These are phyloP conservation scores for Fusarium caatingaense DNA, from an alignment of 2,329 filamentous ascomycete species.

Conservation along the genomic window DNA sequence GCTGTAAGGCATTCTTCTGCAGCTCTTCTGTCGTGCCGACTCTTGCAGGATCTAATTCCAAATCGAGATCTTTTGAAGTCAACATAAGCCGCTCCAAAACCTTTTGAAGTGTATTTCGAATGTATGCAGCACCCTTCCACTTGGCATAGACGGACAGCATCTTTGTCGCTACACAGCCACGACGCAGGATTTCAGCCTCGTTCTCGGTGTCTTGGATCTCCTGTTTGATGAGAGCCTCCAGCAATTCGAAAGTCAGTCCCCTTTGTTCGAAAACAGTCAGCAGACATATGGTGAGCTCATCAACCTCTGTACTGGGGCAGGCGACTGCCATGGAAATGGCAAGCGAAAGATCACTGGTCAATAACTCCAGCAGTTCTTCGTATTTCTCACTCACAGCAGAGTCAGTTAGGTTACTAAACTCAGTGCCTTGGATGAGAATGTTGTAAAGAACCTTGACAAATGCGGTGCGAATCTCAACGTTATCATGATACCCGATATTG, in stretches of 20 bases:
- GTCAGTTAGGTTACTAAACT: slow-evolving; percentile 76
- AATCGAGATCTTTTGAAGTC: slow-evolving; percentile 73
- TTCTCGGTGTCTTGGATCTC: slow-evolving; percentile 78
- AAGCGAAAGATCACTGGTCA: slow-evolving; percentile 71
- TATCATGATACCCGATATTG: slow-evolving; percentile 77
- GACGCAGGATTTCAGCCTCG: slow-evolving; percentile 73
- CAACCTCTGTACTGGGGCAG: slow-evolving; percentile 75
- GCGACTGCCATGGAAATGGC: slow-evolving; percentile 72
- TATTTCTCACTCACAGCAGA: slow-evolving; percentile 76
- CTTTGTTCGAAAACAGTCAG: slow-evolving; percentile 77
- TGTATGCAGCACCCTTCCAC: slow-evolving; percentile 74
- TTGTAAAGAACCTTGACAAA: slow-evolving; percentile 78
- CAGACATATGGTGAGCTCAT: slow-evolving; percentile 75
- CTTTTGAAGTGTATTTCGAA: slow-evolving; percentile 73
- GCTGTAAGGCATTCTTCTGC: slow-evolving; percentile 73
- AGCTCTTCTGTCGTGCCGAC: slow-evolving; percentile 71
- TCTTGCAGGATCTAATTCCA: slow-evolving; percentile 74
- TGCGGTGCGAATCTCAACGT: slow-evolving; percentile 74
- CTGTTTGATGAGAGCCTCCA: slow-evolving; percentile 75
- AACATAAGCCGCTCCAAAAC: slow-evolving; percentile 74
- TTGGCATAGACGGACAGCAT: slow-evolving; percentile 78
- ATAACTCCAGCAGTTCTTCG: slow-evolving; percentile 71
- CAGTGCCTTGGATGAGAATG: slow-evolving; percentile 76
- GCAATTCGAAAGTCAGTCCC: slow-evolving; percentile 70
- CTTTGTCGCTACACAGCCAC: slow-evolving; percentile 77